Conservation (phyloP, 176 grass and related monocot species). For the Canna indica region DNA sequence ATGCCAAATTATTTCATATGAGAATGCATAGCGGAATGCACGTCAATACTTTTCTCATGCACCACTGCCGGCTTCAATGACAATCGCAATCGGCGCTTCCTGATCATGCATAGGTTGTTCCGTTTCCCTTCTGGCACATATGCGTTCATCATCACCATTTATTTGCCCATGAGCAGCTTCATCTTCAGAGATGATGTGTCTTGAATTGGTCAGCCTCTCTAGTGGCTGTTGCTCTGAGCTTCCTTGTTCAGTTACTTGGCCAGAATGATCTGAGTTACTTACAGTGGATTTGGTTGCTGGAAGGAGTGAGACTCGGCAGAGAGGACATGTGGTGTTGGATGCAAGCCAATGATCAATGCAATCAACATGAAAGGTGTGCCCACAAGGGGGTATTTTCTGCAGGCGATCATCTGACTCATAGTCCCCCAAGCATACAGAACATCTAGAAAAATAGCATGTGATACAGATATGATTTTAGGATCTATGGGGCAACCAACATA, state of each 20-base stretch:
- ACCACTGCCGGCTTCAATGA: neutral
- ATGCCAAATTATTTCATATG: constrained; percentile 4
- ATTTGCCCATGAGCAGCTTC: neutral
- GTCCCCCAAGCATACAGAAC: constrained; percentile 90
- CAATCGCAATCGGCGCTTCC: neutral
- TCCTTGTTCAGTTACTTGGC: neutral
- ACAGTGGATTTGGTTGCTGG: constrained; percentile 27
- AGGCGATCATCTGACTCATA: constrained; percentile 80
- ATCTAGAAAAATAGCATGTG: constrained; percentile 33
- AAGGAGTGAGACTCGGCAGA: constrained; percentile 82
- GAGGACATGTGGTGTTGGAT: constrained; percentile 73
- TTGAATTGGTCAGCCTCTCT: neutral
- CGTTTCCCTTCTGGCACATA: neutral
- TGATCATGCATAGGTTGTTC: neutral
- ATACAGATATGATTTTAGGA: constrained; percentile 11
- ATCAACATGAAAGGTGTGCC: constrained; percentile 86
- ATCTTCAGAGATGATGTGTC: neutral
- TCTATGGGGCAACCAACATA: neutral
- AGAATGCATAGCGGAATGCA: neutral
- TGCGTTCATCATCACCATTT: neutral
- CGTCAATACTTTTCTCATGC: neutral
- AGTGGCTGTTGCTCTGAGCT: neutral
- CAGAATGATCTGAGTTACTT: neutral
- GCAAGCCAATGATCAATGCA: constrained; percentile 93
- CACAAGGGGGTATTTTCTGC: constrained; percentile 78